These are phyloP conservation scores for Cardamine resedifolia DNA, from an alignment of 345 rosid genomes.

Conservation along the genomic window DNA sequence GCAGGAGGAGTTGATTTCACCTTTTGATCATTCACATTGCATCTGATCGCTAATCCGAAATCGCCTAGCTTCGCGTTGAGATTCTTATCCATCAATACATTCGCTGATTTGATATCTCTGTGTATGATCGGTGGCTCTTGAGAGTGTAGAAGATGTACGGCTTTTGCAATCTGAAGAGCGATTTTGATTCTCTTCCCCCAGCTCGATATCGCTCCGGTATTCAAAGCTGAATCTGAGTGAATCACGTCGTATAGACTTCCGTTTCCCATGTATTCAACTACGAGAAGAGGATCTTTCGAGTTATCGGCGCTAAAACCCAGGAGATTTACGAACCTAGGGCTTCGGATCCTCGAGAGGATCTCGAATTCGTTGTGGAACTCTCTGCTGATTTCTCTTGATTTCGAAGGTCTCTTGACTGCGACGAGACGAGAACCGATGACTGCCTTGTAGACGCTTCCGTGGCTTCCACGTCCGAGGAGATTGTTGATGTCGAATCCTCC, in stretches of 20 bases:
- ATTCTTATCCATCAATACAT: conserved; percentile 85
- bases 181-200: conserved; percentile 84
- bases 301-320: conserved; percentile 70
- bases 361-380: conserved; percentile 94
- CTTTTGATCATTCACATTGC: conserved; percentile 69
- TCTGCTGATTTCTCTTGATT: conserved; percentile 54
- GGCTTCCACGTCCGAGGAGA: conserved; percentile 94
- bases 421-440: conserved; percentile 81
- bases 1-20: conserved; percentile 96
- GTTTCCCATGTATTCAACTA: conserved; percentile 89
- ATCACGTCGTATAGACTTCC: conserved; percentile 91
- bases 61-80: conserved; percentile 92
- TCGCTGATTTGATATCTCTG: conserved; percentile 97
- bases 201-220: conserved; percentile 37
- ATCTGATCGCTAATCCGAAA: conserved; percentile 89
- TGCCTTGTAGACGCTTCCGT: conserved; percentile 93
- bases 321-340: conserved; percentile 89
- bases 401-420: conserved; percentile 84
- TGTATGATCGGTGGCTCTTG: conserved; percentile 81
- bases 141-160: conserved; percentile 70
- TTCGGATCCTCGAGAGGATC: conserved; percentile 83
- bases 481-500: conserved; percentile 77
- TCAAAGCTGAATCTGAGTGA: conserved; percentile 51
- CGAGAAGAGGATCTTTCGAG: conserved; percentile 71
- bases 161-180: conserved; percentile 85